These are phyloP conservation scores for Fraxinus americana DNA, from an alignment of 257 asterid genomes.

Conservation along the genomic window DNA sequence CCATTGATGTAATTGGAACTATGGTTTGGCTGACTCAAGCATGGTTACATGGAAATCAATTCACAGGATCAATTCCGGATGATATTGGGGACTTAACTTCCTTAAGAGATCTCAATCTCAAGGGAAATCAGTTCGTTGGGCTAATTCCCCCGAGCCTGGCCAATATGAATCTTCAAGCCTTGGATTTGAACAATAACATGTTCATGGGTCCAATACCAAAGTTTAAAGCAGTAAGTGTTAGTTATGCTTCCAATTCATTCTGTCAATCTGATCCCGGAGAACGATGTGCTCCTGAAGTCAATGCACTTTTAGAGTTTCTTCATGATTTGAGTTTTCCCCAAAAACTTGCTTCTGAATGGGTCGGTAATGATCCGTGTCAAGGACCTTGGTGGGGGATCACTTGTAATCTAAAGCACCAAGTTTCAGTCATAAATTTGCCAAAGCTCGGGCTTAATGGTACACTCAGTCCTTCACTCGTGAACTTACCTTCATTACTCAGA, in stretches of 20 bases:
- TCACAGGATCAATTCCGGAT: conserved; percentile 69
- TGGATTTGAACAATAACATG: conserved; percentile 77
- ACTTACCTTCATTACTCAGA: conserved; percentile 56
- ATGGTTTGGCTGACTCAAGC: conserved; percentile 55
- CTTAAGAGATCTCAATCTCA: conserved; percentile 58
- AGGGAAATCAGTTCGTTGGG: conserved; percentile 64
- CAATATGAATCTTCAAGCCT: conserved; percentile 35
- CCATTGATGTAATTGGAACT: conserved; percentile 51
- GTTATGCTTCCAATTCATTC: conserved; percentile 56
- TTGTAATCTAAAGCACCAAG: conserved; percentile 48
- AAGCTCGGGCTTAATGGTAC: conserved; percentile 71
- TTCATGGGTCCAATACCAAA: conserved; percentile 81
- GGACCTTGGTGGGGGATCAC: conserved; percentile 74
- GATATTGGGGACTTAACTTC: conserved; percentile 55
- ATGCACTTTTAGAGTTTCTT: conserved; percentile 65
- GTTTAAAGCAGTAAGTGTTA: conserved; percentile 48
- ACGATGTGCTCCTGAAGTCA: conserved; percentile 69
- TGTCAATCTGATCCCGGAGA: conserved; percentile 54
- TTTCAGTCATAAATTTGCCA: conserved; percentile 63
- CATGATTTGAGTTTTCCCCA: conserved; percentile 54
- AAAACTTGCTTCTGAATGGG: conserved; percentile 60
- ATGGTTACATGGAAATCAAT: conserved; percentile 82
- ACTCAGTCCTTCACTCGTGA: conserved; percentile 62
- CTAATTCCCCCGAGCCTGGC: conserved; percentile 64
- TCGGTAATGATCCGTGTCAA: conserved; percentile 72